Evolutionary conservation across 805 yeast genomes (phyloP), one percentile per base, ranked within the genome.

Genomic region (Hanseniaspora pseudoguilliermondii): DNA sequence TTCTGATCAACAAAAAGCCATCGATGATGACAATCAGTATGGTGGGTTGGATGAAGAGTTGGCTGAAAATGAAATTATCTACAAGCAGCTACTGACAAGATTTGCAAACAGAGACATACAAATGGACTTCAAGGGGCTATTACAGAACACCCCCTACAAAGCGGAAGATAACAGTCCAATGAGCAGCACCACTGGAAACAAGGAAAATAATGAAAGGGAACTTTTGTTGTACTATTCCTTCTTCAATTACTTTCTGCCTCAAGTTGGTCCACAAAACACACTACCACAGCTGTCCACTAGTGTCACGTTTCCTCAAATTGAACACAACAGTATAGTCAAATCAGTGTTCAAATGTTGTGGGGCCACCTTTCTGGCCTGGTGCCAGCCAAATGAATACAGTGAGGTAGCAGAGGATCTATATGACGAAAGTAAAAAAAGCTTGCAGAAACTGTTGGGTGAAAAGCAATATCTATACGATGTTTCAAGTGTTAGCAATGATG

Each of bases 291-390:
- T 60, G 13, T 56, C 63, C 4, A 60, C 63, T 15, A 59, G 59
- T 20, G 60, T 59, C 35, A 60, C 62, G 5, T 60, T 60, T 35
- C 62, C 63, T 1, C 56, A 59, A 20, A 54, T 60, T 16, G 57
- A 59, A 35, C 58, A 60, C 25, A 57, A 60, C 40, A 47, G 60
- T 2, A 59, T 60, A 16, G 60, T 59, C 21, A 58, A 55, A 36
- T 58, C 57, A 20, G 63, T 60, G 13, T 60, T 59, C 32, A 49
- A 58, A 27, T 60, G 63, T 42, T 60, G 63, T 47, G 63, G 63
- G 2, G 63, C 63, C 3, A 60, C 63, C 8, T 60, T 60, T 49
- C 46, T 60, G 39, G 62, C 61, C 1, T 60, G 63, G 63, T 59
- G 61, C 35, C 63, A 60, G 41, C 62, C 61, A 10, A 49, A 51